Evolutionary conservation across 2,329 filamentous ascomycete species (phyloP), one percentile per base, ranked within the genome.

Genomic region (Blastomyces silverae): DNA sequence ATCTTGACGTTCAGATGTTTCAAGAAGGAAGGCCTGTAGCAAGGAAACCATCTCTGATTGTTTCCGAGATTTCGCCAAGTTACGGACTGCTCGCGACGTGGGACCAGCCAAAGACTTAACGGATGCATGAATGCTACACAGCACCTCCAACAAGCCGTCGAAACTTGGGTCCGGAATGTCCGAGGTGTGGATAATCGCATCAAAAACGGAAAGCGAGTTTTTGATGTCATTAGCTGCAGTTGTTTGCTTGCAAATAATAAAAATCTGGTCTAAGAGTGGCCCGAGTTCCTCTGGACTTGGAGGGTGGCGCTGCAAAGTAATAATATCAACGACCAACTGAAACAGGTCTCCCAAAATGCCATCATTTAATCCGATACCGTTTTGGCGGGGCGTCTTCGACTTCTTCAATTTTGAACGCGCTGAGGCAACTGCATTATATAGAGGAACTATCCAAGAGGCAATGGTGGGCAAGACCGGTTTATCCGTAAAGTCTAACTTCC

Each of bases 61-160:
- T 62, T 73, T 72, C 34, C 70, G 70, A 20, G 77, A 79, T 65
- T 77, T 79, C 13, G 75, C 76, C 20, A 79, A 65, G 65, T 75
- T 79, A 50, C 77, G 75, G 42, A 79, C 77, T 37, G 75, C 76
- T 63, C 76, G 71, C 20, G 77, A 78, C 0, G 77, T 79, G 31
- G 77, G 77, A 5, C 77, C 77, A 42, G 77, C 77, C 28, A 79
- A 67, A 44, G 77, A 73, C 64, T 77, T 79, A 39, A 79, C 77
- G 25, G 77, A 79, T 46, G 76, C 76, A 69, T 79, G 77, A 34
- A 79, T 79, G 65, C 76, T 78, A 71, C 77, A 79, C 46, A 79
- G 70, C 42, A 79, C 76, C 64, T 79, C 77, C 37, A 79, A 67
- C 60, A 79, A 68, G 37, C 72, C 69, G 46, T 72, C 65, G 58